Conservation (phyloP, 2,329 filamentous ascomycete genomes). For the Trichoderma simmonsii region DNA sequence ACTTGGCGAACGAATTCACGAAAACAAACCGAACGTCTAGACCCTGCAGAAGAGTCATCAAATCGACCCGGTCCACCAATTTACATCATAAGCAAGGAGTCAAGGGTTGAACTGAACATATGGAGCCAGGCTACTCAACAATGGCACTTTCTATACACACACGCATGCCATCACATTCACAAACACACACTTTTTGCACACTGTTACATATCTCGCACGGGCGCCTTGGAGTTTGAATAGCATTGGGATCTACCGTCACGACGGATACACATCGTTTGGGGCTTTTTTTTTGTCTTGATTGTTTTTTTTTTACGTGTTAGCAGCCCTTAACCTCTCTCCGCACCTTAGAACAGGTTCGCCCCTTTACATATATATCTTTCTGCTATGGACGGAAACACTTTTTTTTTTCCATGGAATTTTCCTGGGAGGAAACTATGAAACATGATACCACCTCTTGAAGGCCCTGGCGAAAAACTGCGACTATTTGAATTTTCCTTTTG, state of each 20-base stretch:
- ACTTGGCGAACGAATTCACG: slow-evolving; percentile 2
- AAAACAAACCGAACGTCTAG: neutral
- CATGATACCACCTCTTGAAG: slow-evolving; percentile 16
- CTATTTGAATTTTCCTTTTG: slow-evolving; percentile 9
- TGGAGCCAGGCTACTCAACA: slow-evolving; percentile 1
- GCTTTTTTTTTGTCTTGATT: neutral
- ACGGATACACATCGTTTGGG: neutral
- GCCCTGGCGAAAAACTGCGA: slow-evolving; percentile 3
- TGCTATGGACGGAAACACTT: neutral
- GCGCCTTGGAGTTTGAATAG: slow-evolving; percentile 27
- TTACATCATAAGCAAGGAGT: slow-evolving; percentile 4
- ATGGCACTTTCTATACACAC: neutral
- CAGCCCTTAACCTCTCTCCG: neutral
- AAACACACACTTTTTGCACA: slow-evolving; percentile 3
- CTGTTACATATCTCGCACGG: slow-evolving; percentile 18
- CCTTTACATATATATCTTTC: neutral
- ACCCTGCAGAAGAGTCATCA: neutral
- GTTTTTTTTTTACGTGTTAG: neutral
- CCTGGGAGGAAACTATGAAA: slow-evolving; percentile 2
- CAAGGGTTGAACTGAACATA: neutral
- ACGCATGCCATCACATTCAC: neutral
- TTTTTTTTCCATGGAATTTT: neutral
- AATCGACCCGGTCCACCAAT: neutral
- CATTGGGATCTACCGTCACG: slow-evolving; percentile 22
- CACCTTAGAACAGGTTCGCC: slow-evolving; percentile 1